Percentiles rank a stretch among this genome's conserved stretches.
Conservation (phyloP, 257 asterid species). For the Gentiana macrophylla region DNA sequence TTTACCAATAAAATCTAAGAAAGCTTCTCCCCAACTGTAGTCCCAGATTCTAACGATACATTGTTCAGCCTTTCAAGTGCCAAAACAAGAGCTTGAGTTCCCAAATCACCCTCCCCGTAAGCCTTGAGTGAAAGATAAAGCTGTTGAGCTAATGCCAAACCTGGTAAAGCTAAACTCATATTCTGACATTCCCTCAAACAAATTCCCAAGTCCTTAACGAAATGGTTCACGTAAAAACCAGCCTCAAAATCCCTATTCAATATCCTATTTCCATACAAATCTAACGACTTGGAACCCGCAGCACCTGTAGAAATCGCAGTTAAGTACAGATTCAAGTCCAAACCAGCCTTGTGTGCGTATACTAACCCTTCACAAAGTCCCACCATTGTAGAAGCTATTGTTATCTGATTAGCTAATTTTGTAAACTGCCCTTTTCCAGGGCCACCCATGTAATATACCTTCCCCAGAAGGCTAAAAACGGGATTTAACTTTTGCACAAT, state of each 20-base stretch:
- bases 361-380: conserved; percentile 81
- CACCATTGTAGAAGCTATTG: conserved; percentile 71
- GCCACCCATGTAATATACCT: conserved; percentile 76
- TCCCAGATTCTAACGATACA: conserved; percentile 25
- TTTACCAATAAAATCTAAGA: not conserved
- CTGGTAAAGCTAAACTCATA: conserved; percentile 86
- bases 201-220: conserved; percentile 92
- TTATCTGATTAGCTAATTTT: conserved; percentile 70
- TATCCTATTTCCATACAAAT: conserved; percentile 68
- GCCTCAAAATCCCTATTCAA: conserved; percentile 70
- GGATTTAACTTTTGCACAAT: conserved; percentile 41
- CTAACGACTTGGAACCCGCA: conserved; percentile 85
- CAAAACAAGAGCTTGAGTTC: conserved; percentile 80
- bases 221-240: conserved; percentile 88
- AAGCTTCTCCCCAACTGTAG: conserved; percentile 9
- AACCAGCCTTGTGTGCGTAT: conserved; percentile 71
- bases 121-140: conserved; percentile 79
- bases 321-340: conserved; percentile 40
- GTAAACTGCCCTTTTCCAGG: conserved; percentile 92
- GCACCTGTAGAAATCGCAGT: conserved; percentile 78
- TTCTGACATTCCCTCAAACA: conserved; percentile 86
- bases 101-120: conserved; percentile 78
- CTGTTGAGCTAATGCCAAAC: conserved; percentile 87
- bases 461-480: conserved; percentile 47
- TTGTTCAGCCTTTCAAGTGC: conserved; percentile 83